These are phyloP conservation scores for Rhodosporidiobolus odoratus DNA, from an alignment of 768 basidiomycete species.

Conservation along the genomic window DNA sequence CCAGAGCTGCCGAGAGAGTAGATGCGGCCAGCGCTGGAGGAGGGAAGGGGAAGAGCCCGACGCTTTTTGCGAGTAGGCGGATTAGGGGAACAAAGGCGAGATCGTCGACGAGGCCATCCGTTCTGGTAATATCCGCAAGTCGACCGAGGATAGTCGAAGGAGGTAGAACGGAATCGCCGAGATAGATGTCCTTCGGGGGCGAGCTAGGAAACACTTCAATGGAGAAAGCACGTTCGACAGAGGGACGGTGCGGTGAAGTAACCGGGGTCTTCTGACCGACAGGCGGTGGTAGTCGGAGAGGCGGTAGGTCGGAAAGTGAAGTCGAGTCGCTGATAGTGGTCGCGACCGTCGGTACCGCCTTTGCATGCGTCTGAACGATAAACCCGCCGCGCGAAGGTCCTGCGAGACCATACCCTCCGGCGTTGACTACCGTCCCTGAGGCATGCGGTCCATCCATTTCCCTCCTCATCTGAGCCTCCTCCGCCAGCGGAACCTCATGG, in stretches of 20 bases:
- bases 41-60: constrained; percentile 36
- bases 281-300: background rate
- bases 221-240: constrained; percentile 9
- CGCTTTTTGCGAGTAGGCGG: constrained; percentile 21
- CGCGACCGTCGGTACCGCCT: constrained; percentile 29
- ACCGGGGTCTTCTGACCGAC: background rate
- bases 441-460: background rate
- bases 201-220: constrained; percentile 15
- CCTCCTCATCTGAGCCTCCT: background rate
- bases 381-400: constrained; percentile 35
- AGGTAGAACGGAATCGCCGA: constrained; percentile 19
- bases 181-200: background rate
- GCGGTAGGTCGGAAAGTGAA: constrained; percentile 12
- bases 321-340: constrained; percentile 23
- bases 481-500: constrained; percentile 17
- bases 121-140: background rate
- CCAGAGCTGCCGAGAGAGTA: constrained; percentile 28
- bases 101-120: background rate
- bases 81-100: constrained; percentile 22
- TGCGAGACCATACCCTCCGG: background rate
- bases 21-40: constrained; percentile 33
- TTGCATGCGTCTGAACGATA: constrained; percentile 32
- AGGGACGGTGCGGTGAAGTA: background rate
- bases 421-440: background rate
- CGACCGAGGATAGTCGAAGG: constrained; percentile 34